A percentile compares a stretch with the other conserved stretches of the same genome.
Conservation (phyloP, 2,329 filamentous ascomycete genomes). For the Cytospora mali region DNA sequence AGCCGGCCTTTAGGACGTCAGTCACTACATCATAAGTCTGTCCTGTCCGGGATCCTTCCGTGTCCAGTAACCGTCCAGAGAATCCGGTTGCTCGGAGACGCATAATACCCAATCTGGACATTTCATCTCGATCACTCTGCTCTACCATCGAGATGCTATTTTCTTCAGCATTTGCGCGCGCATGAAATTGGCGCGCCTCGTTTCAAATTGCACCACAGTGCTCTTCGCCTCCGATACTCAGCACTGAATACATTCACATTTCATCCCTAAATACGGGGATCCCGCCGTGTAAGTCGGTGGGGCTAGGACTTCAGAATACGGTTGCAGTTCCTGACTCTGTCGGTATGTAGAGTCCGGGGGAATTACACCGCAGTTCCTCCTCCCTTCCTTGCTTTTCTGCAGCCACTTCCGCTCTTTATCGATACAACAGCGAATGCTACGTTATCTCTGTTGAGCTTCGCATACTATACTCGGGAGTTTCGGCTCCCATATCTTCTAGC, state of each 20-base stretch:
- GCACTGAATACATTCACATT: too few relatives aligned
- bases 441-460: slow-evolving; percentile 1
- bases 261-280: neutral
- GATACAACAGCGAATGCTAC: slow-evolving; percentile 14
- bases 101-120: slow-evolving; percentile 2
- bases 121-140: slow-evolving; percentile 1
- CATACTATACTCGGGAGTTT: neutral
- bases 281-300: slow-evolving; percentile 15
- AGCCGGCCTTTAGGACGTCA: neutral
- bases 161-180: neutral
- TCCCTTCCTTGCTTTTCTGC: slow-evolving; percentile 15
- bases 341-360: slow-evolving; percentile 1
- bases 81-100: slow-evolving; percentile 5
- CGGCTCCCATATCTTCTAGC: neutral
- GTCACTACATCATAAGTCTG: slow-evolving; percentile 18
- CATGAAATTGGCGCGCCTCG: neutral
- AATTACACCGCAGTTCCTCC: slow-evolving; percentile 10
- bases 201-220: neutral
- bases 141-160: slow-evolving; percentile 2
- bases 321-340: slow-evolving; percentile 4
- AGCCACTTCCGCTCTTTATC: slow-evolving; percentile 17
- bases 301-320: neutral
- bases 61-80: neutral
- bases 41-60: slow-evolving; percentile 7
- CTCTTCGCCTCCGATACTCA: neutral